Conservation (phyloP, 73 alveolate genomes). For the Uronychia binucleata region DNA sequence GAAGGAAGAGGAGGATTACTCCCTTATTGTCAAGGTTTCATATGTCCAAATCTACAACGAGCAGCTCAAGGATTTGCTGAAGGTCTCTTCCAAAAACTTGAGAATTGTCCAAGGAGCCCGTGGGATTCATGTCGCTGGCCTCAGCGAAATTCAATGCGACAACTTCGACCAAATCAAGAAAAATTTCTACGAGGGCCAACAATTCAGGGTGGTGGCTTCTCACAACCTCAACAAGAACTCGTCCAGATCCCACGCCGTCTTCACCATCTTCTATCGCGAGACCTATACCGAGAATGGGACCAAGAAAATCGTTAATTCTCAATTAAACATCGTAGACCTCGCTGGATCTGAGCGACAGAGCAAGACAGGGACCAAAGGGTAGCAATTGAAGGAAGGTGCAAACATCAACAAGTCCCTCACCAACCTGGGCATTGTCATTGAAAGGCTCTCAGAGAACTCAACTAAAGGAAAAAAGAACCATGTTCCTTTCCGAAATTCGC, state of each 20-base stretch:
- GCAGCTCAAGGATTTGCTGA: slow-evolving; percentile 43
- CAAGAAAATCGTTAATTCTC: slow-evolving; percentile 80
- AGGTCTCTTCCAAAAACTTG: neutral
- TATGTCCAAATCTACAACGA: slow-evolving; percentile 67
- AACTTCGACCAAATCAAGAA: slow-evolving; percentile 33
- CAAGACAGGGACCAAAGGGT: slow-evolving; percentile 94
- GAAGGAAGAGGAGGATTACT: slow-evolving; percentile 12
- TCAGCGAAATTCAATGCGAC: neutral
- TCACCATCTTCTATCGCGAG: slow-evolving; percentile 81
- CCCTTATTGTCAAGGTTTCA: slow-evolving; percentile 2
- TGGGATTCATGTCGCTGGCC: slow-evolving; percentile 6
- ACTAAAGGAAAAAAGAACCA: slow-evolving; percentile 25
- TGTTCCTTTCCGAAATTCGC: slow-evolving; percentile 78
- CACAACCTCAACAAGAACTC: slow-evolving; percentile 90
- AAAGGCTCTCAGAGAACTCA: slow-evolving; percentile 45
- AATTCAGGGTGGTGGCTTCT: slow-evolving; percentile 86
- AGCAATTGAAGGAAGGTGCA: slow-evolving; percentile 94
- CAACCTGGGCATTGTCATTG: slow-evolving; percentile 66
- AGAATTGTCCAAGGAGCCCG: slow-evolving; percentile 4
- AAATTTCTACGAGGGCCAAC: slow-evolving; percentile 85
- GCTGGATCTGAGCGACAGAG: slow-evolving; percentile 98
- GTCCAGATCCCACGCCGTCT: slow-evolving; percentile 94
- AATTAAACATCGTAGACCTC: slow-evolving; percentile 95
- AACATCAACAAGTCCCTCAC: slow-evolving; percentile 82
- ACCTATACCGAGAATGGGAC: slow-evolving; percentile 76